These are phyloP conservation scores for Cryptosporidium parvum DNA, from an alignment of 169 alveolate species.

Conservation along the genomic window DNA sequence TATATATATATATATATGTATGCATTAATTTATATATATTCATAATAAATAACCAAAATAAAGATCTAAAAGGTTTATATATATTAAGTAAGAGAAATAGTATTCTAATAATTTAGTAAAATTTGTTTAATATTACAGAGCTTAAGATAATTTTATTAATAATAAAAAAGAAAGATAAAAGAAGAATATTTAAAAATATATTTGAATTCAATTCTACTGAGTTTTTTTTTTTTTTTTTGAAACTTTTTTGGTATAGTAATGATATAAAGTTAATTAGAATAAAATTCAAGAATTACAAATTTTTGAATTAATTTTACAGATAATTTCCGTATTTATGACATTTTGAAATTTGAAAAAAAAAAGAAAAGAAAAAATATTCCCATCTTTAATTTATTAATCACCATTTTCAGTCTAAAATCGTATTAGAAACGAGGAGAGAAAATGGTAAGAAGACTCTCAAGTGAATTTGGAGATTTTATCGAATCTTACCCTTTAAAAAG, in stretches of 20 bases:
- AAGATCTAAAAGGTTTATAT: neutral
- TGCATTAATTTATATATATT: no score
- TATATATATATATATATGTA: no score
- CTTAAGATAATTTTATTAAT: neutral
- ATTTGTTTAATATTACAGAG: no score
- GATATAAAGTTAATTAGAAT: neutral
- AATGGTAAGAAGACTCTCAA: neutral
- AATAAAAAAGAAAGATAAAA: no score
- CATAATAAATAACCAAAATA: neutral
- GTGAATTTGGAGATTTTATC: slow-evolving; percentile 19
- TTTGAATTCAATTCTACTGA: neutral
- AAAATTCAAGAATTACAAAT: no score
- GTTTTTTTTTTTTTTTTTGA: no score
- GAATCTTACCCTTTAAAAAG: slow-evolving; percentile 58
- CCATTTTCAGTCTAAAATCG: neutral
- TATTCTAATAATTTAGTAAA: no score
- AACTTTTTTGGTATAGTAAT: neutral
- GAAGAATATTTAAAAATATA: no score
- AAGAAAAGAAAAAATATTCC: no score
- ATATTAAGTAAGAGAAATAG: no score
- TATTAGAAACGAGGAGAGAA: neutral
- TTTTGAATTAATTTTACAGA: no score
- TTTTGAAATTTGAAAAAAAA: neutral
- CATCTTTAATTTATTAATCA: no score
- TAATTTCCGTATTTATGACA: neutral